Conservation (phyloP, 148 eudicot species). For the Hydrangea macrophylla region DNA sequence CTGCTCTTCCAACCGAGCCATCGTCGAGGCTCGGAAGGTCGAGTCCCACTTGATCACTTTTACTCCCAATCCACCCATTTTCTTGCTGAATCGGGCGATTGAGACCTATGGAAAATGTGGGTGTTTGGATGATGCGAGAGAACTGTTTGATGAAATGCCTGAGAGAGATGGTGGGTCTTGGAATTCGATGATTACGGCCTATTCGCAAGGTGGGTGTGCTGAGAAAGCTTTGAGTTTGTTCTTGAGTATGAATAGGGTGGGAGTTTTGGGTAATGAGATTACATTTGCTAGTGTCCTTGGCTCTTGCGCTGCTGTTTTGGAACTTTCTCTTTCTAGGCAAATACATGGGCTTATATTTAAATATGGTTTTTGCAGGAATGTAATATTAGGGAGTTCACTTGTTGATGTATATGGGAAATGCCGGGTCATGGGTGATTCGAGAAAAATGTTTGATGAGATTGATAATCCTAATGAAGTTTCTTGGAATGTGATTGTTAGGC, state of each 20-base stretch:
- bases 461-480: constrained; percentile 54
- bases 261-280: constrained; percentile 48
- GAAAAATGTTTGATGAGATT: constrained; percentile 72
- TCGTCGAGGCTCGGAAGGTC: constrained; percentile 62
- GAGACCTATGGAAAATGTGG: constrained; percentile 59
- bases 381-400: constrained; percentile 64
- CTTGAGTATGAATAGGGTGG: constrained; percentile 36
- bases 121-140: constrained; percentile 56
- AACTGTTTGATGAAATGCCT: constrained; percentile 82
- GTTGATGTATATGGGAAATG: constrained; percentile 84
- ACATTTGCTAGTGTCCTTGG: constrained; percentile 62
- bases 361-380: constrained; percentile 52
- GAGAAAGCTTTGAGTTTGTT: constrained; percentile 46
- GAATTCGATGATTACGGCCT: constrained; percentile 66
- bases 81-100: constrained; percentile 64
- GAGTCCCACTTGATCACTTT: constrained; percentile 62
- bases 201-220: constrained; percentile 26
- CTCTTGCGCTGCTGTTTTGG: constrained; percentile 57
- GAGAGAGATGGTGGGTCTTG: constrained; percentile 78
- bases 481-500: constrained; percentile 85
- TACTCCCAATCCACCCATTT: constrained; percentile 52
- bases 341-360: constrained; percentile 59
- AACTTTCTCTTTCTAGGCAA: constrained; percentile 36
- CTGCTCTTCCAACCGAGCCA: constrained; percentile 43
- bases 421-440: constrained; percentile 54